These are phyloP conservation scores for Friedmanniomyces simplex DNA, from an alignment of 495 filamentous ascomycete genomes.

Conservation along the genomic window DNA sequence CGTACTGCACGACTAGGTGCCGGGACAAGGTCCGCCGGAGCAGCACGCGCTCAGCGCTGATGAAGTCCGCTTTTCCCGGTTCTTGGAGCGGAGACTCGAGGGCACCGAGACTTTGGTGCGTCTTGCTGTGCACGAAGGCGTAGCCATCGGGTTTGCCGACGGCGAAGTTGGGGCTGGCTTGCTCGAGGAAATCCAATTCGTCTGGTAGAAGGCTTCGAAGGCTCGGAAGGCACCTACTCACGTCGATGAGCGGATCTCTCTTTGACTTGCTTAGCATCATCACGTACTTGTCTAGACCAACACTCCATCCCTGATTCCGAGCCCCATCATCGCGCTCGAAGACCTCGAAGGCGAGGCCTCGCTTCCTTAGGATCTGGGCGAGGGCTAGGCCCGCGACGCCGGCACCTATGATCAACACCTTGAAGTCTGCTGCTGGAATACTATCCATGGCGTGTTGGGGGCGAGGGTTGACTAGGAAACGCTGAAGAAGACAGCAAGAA, in stretches of 20 bases:
- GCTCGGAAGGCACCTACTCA: not conserved
- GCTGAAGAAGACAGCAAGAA: too few relatives aligned
- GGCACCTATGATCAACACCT: conserved; percentile 21
- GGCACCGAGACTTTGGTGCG: not conserved
- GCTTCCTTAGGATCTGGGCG: conserved; percentile 32
- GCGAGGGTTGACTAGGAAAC: too few relatives aligned
- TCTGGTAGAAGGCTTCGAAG: not conserved
- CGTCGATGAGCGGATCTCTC: not conserved
- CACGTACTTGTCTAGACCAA: not conserved
- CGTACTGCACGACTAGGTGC: not conserved
- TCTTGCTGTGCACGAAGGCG: not conserved
- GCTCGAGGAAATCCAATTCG: not conserved
- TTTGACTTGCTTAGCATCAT: not conserved
- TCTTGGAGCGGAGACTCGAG: too few relatives aligned
- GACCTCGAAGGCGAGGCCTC: conserved; percentile 30
- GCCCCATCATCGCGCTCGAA: conserved; percentile 20
- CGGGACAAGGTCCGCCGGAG: not conserved
- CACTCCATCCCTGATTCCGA: not conserved
- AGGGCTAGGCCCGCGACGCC: conserved; percentile 22
- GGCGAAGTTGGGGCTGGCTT: not conserved
- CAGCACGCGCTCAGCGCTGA: not conserved
- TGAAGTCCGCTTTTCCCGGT: not conserved
- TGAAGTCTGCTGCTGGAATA: too few relatives aligned
- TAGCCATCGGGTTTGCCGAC: not conserved
- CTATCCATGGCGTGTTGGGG: too few relatives aligned